phyloP scores from a whole-genome alignment of 148 eudicot genomes.

The Amaranthus hypochondriacus region DNA sequence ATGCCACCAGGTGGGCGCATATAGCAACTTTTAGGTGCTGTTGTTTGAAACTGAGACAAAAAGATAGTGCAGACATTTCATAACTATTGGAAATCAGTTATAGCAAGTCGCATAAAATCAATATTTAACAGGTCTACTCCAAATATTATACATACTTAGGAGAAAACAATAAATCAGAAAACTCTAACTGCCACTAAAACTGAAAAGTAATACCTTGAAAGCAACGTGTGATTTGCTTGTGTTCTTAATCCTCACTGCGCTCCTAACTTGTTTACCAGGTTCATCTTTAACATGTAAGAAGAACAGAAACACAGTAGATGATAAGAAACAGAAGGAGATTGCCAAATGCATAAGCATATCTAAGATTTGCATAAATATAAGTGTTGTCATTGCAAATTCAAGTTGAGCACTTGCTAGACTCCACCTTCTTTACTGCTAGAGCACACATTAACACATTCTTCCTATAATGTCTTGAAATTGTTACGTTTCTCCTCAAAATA shows the following conservation, averaged over 20 bases:
- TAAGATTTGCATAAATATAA: background rate
- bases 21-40: slow-evolving; percentile 87
- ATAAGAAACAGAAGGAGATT: background rate
- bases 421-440: background rate
- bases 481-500: too few relatives aligned
- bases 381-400: background rate
- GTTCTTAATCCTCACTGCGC: slow-evolving; percentile 82
- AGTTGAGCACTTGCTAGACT: background rate
- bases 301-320: slow-evolving; percentile 13
- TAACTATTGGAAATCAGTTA: background rate
- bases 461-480: too few relatives aligned
- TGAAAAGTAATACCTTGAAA: slow-evolving; percentile 59
- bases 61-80: slow-evolving; percentile 1
- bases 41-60: slow-evolving; percentile 64
- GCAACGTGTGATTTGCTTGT: slow-evolving; percentile 82
- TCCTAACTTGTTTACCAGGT: slow-evolving; percentile 79
- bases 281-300: slow-evolving; percentile 50
- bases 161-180: background rate
- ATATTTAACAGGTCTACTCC: background rate
- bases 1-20: slow-evolving; percentile 91
- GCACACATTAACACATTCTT: too few relatives aligned
- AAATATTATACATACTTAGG: background rate
- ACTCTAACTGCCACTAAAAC: background rate
- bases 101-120: background rate
- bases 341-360: background rate